Conservation (phyloP, 1,139 yeast species). For the Debaryomyces subglobosus region DNA sequence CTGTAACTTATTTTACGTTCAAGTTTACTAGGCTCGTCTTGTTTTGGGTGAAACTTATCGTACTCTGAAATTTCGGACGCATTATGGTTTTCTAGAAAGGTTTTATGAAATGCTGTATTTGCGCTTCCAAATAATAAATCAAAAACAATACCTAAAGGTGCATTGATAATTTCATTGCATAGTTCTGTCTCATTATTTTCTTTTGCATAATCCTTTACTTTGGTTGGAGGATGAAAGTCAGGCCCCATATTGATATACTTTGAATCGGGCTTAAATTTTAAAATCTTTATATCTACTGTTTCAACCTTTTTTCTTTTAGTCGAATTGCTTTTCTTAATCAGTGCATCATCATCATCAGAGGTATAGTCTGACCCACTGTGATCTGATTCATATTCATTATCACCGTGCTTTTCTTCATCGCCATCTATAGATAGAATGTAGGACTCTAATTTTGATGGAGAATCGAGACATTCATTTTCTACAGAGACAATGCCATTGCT, state of each 20-base stretch:
- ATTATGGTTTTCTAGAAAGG: constrained; percentile 46
- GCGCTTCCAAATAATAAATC: constrained; percentile 50
- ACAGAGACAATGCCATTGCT: constrained; percentile 13
- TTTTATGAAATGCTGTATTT: constrained; percentile 42
- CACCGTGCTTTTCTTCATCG: constrained; percentile 20
- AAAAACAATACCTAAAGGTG: constrained; percentile 54
- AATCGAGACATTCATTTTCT: constrained; percentile 10
- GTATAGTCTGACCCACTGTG: constrained; percentile 5
- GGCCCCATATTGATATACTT: constrained; percentile 42
- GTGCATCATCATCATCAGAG: constrained; percentile 11
- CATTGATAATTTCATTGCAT: constrained; percentile 37
- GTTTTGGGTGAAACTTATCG: constrained; percentile 37
- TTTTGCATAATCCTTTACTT: constrained; percentile 20
- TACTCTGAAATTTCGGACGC: constrained; percentile 51
- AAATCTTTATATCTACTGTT: constrained; percentile 17
- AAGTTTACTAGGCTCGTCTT: constrained; percentile 33
- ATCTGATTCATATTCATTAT: constrained; percentile 14
- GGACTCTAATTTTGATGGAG: constrained; percentile 24
- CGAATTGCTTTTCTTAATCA: constrained; percentile 3
- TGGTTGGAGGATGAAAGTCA: constrained; percentile 39
- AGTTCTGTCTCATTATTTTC: constrained; percentile 37
- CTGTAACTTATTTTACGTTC: constrained; percentile 46
- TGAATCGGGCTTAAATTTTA: constrained; percentile 35
- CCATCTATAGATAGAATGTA: constrained; percentile 41
- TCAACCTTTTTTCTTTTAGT: constrained; percentile 6